These are phyloP conservation scores for Penicillium taxi DNA, from an alignment of 495 filamentous ascomycete genomes.

Conservation along the genomic window DNA sequence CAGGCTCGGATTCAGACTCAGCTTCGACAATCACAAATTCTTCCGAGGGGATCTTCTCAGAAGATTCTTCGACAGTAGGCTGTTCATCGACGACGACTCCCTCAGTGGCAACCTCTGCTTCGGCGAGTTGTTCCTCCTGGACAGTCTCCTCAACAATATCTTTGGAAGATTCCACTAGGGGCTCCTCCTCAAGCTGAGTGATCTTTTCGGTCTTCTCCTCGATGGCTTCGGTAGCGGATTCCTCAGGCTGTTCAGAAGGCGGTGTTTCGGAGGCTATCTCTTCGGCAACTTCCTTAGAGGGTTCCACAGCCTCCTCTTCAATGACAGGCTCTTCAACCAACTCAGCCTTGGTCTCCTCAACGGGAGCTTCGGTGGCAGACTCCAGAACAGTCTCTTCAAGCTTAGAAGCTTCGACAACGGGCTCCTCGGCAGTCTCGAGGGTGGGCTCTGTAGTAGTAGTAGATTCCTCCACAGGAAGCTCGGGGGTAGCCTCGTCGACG, in stretches of 20 bases:
- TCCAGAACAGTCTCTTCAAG: neutral
- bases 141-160: neutral
- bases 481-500: constrained; percentile 4
- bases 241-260: no score
- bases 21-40: no score
- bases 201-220: neutral
- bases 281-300: constrained; percentile 1
- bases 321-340: neutral
- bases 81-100: neutral
- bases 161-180: neutral
- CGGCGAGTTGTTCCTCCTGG: neutral
- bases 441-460: neutral
- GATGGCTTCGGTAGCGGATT: neutral
- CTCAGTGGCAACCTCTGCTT: neutral
- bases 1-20: neutral
- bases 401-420: neutral
- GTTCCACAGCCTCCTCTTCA: neutral
- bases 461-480: constrained; percentile 7
- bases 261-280: no score
- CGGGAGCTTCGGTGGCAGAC: neutral
- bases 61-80: neutral
- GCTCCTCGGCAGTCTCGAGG: neutral
- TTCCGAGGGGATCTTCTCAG: neutral
- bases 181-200: neutral
- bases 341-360: neutral